Evolutionary conservation across 257 asterid species (phyloP).

Genomic region (Primulina eburnea): DNA sequence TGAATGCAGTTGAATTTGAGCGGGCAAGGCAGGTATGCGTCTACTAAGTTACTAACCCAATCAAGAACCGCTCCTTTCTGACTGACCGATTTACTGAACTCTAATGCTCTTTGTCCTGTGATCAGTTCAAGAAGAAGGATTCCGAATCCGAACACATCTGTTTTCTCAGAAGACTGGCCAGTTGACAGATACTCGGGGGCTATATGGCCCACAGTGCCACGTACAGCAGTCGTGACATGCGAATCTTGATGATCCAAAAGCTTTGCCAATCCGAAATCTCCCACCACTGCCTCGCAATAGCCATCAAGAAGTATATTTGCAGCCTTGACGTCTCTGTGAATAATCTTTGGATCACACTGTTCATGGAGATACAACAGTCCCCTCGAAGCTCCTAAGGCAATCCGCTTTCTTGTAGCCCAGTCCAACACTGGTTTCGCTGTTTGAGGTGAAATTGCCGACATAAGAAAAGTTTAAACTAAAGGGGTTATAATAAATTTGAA

Average conservation of each 20-base stretch:
- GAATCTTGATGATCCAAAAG: conserved; percentile 92
- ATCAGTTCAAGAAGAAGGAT: conserved; percentile 89
- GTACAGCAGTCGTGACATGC: conserved; percentile 93
- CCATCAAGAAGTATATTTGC: conserved; percentile 93
- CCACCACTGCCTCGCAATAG: conserved; percentile 94
- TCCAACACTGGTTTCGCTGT: conserved; percentile 84
- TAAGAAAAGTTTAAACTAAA: neutral
- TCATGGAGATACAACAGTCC: conserved; percentile 90
- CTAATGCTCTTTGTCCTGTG: conserved; percentile 87
- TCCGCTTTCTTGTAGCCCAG: conserved; percentile 82
- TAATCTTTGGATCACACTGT: conserved; percentile 98
- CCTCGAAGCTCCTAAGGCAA: conserved; percentile 89
- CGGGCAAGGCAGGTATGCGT: neutral
- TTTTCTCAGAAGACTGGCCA: conserved; percentile 96
- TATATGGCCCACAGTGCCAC: conserved; percentile 98
- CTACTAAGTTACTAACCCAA: conserved; percentile 58
- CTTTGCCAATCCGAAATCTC: conserved; percentile 97
- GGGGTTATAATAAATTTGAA: neutral
- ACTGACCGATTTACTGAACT: conserved; percentile 79
- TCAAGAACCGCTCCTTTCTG: conserved; percentile 92
- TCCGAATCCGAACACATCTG: conserved; percentile 97
- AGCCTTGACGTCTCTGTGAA: conserved; percentile 96
- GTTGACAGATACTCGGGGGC: conserved; percentile 98
- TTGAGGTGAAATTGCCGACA: conserved; percentile 9
- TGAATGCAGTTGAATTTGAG: neutral